phyloP scores from a whole-genome alignment of 345 rosid genomes.

The Gossypium thurberi region DNA sequence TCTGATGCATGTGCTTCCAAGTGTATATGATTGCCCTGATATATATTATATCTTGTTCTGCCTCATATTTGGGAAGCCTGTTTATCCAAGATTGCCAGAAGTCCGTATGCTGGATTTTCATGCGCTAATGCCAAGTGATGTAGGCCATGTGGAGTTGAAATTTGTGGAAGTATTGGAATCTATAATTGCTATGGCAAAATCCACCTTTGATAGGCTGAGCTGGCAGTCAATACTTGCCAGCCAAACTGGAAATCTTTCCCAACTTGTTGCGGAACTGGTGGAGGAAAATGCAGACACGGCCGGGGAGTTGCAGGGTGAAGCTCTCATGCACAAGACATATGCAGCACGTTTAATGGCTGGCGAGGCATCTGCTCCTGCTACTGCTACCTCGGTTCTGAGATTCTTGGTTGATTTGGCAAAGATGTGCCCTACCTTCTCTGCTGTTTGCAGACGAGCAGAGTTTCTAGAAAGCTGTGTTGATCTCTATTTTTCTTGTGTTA shows the following conservation, averaged over 20 bases:
- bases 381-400: constrained; percentile 90
- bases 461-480: constrained; percentile 89
- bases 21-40: constrained; percentile 97
- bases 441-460: constrained; percentile 87
- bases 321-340: constrained; percentile 98
- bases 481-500: constrained; percentile 91
- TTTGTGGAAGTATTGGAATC: constrained; percentile 93
- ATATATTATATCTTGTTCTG: constrained; percentile 94
- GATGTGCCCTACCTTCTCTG: constrained; percentile 91
- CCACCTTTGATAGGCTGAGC: constrained; percentile 86
- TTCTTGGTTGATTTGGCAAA: constrained; percentile 99
- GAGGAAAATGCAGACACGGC: constrained; percentile 85
- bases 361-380: constrained; percentile 98
- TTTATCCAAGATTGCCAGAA: constrained; percentile 97
- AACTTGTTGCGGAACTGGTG: constrained; percentile 87
- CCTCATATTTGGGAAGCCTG: constrained; percentile 89
- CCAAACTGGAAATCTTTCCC: constrained; percentile 87
- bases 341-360: constrained; percentile 99
- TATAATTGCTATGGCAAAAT: constrained; percentile 86
- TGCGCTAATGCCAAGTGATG: constrained; percentile 90
- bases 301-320: constrained; percentile 99
- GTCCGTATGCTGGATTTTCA: constrained; percentile 99
- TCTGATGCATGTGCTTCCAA: constrained; percentile 76
- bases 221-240: constrained; percentile 82
- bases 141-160: constrained; percentile 68